Conservation (phyloP, 1,284 basidiomycete genomes). For the Coniferiporia sulphurascens region DNA sequence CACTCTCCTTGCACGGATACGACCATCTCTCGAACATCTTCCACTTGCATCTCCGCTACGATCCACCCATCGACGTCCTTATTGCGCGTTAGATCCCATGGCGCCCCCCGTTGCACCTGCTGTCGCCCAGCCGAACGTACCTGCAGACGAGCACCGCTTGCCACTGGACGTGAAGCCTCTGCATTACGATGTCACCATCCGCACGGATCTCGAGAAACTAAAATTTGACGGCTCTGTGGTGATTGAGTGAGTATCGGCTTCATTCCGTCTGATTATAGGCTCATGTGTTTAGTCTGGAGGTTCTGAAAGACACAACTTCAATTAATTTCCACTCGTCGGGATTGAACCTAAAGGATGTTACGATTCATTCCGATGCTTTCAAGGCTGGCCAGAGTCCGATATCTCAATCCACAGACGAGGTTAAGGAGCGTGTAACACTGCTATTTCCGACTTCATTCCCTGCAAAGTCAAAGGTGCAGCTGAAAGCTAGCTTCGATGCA, state of each 20-base stretch:
- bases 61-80: background rate
- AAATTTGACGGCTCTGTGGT: conserved; percentile 77
- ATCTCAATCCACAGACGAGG: conserved; percentile 50
- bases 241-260: conserved; percentile 48
- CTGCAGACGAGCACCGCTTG: conserved; percentile 58
- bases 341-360: conserved; percentile 65
- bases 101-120: conserved; percentile 6
- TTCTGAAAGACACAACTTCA: conserved; percentile 59
- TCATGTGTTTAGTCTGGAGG: conserved; percentile 53
- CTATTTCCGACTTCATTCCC: conserved; percentile 51
- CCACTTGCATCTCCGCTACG: background rate
- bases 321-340: conserved; percentile 73
- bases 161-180: conserved; percentile 70
- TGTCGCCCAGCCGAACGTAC: conserved; percentile 3
- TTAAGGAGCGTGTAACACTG: conserved; percentile 62
- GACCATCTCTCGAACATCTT: no score
- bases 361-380: conserved; percentile 56
- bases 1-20: no score
- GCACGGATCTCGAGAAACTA: conserved; percentile 75
- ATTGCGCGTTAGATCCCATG: conserved; percentile 12
- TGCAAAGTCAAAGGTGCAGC: conserved; percentile 56
- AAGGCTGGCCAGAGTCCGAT: conserved; percentile 48
- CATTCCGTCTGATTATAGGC: conserved; percentile 6
- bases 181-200: conserved; percentile 83
- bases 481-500: conserved; percentile 61